phyloP scores from a whole-genome alignment of 2,329 filamentous ascomycete species.

The Aspergillus brunneoviolaceus region DNA sequence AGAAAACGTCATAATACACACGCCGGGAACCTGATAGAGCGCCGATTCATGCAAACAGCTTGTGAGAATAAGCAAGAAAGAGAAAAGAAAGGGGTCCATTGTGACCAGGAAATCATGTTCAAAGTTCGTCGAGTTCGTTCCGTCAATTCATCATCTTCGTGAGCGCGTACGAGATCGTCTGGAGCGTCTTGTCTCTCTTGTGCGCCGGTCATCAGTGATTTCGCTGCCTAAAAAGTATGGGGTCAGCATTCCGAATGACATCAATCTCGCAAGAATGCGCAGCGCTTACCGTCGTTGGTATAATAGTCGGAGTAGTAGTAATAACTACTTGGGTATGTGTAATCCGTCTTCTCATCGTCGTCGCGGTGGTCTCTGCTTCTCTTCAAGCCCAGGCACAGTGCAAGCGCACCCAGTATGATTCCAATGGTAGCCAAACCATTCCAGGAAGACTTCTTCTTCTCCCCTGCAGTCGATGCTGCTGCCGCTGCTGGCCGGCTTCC shows the following conservation, averaged over 20 bases:
- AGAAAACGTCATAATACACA: conserved; percentile 7
- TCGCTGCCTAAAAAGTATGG: conserved; percentile 38
- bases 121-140: neutral
- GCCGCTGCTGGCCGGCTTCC: conserved; percentile 39
- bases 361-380: conserved; percentile 34
- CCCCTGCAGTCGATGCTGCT: conserved; percentile 28
- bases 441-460: conserved; percentile 40
- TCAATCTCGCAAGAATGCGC: neutral
- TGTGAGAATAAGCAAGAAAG: neutral
- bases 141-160: conserved; percentile 24
- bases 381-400: conserved; percentile 48
- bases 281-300: conserved; percentile 43
- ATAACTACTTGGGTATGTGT: conserved; percentile 41
- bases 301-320: conserved; percentile 44
- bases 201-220: conserved; percentile 39
- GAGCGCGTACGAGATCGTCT: conserved; percentile 32
- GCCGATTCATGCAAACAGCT: conserved; percentile 1
- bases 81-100: neutral
- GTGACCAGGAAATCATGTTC: conserved; percentile 2
- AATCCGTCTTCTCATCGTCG: conserved; percentile 42
- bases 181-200: conserved; percentile 30
- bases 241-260: conserved; percentile 5
- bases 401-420: conserved; percentile 45
- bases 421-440: conserved; percentile 43
- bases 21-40: conserved; percentile 6